These are phyloP conservation scores for Peronospora destructor DNA, from an alignment of 352 stramenopile genomes.

Conservation along the genomic window DNA sequence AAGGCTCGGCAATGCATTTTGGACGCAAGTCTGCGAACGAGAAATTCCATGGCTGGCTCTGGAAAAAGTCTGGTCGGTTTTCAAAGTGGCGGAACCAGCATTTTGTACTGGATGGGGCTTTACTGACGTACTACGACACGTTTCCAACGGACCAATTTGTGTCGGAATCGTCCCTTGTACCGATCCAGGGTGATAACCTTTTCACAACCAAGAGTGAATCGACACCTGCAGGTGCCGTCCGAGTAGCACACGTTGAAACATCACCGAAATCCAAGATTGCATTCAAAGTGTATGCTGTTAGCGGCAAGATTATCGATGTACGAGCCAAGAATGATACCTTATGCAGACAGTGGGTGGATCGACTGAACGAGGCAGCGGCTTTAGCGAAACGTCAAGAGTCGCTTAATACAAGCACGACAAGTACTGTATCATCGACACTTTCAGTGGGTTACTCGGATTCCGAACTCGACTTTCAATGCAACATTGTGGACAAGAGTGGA, in stretches of 20 bases:
- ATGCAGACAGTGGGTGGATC: slow-evolving; percentile 69
- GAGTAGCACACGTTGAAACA: slow-evolving; percentile 69
- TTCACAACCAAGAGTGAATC: slow-evolving; percentile 73
- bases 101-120: slow-evolving; percentile 69
- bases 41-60: slow-evolving; percentile 81
- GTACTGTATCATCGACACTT: slow-evolving; percentile 58
- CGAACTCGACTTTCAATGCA: slow-evolving; percentile 58
- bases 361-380: slow-evolving; percentile 55
- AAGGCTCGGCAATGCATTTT: slow-evolving; percentile 65
- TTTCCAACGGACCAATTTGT: slow-evolving; percentile 80
- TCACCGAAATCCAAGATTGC: slow-evolving; percentile 72
- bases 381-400: slow-evolving; percentile 73
- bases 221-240: slow-evolving; percentile 54
- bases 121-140: slow-evolving; percentile 79
- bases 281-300: slow-evolving; percentile 79
- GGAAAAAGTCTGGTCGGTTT: slow-evolving; percentile 76
- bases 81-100: slow-evolving; percentile 81
- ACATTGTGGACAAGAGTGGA: slow-evolving; percentile 74
- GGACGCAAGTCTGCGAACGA: slow-evolving; percentile 51
- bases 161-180: slow-evolving; percentile 44
- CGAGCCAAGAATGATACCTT: slow-evolving; percentile 71
- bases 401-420: slow-evolving; percentile 64
- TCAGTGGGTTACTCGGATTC: slow-evolving; percentile 64
- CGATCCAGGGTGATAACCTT: slow-evolving; percentile 52
- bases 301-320: slow-evolving; percentile 78